Evolutionary conservation across 441 rosid species (phyloP).

Genomic region (Cnidoscolus chayamansa): DNA sequence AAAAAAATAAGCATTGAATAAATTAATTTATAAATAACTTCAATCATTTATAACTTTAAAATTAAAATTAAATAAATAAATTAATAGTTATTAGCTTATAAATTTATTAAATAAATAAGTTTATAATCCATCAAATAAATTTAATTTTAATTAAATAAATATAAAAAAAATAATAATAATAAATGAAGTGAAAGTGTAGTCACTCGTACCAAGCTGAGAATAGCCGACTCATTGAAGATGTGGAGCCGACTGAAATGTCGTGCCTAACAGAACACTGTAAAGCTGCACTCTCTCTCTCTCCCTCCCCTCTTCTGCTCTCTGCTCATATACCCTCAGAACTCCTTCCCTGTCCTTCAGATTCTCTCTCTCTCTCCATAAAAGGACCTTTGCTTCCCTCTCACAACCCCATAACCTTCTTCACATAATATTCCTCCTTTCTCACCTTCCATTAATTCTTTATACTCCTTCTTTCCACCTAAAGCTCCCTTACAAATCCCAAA

Average conservation of each 20-base stretch:
- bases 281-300: conserved; percentile 33
- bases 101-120: too few relatives aligned
- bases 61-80: too few relatives aligned
- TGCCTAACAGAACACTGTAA: conserved; percentile 47
- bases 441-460: too few relatives aligned
- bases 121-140: too few relatives aligned
- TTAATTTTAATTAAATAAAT: too few relatives aligned
- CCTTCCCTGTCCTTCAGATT: conserved; percentile 29
- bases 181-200: too few relatives aligned
- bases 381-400: conserved; percentile 1
- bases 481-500: not conserved
- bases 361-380: conserved; percentile 20
- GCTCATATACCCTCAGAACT: conserved; percentile 37
- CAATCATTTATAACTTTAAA: too few relatives aligned
- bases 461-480: not conserved
- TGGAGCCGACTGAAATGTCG: conserved; percentile 50
- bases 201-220: conserved; percentile 29
- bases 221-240: conserved; percentile 16
- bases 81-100: too few relatives aligned
- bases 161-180: too few relatives aligned
- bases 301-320: not conserved
- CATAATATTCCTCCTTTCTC: not conserved
- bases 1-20: too few relatives aligned
- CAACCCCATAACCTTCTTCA: not conserved
- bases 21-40: too few relatives aligned